These are phyloP conservation scores for Chimonanthus salicifolius DNA, from an alignment of 164 flowering plant genomes.

Conservation along the genomic window DNA sequence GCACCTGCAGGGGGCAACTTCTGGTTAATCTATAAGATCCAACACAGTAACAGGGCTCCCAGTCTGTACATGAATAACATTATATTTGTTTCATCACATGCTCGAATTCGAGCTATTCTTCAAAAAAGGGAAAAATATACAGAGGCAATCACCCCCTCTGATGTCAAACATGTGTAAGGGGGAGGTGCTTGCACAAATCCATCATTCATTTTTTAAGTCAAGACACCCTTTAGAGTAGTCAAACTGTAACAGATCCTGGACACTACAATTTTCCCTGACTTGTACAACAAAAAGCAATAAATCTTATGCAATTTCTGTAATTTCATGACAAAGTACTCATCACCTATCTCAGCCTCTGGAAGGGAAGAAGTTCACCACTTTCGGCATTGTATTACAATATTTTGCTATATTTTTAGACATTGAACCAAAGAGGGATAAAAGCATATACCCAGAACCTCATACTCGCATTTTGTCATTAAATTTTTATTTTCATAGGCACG, in stretches of 20 bases:
- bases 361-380: too few species aligned
- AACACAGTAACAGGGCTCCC: constrained; percentile 8
- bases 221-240: neutral
- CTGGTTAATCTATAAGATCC: constrained; percentile 3
- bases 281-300: neutral
- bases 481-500: neutral
- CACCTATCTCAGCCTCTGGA: too few species aligned
- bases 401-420: too few species aligned
- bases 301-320: neutral
- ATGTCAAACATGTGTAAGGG: neutral
- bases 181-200: neutral
- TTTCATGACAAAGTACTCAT: neutral
- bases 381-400: too few species aligned
- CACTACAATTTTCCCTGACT: neutral
- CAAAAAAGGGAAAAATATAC: neutral
- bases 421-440: neutral
- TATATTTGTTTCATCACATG: constrained; percentile 20
- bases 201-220: neutral
- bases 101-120: constrained; percentile 31
- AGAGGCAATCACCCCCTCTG: neutral
- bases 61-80: constrained; percentile 21
- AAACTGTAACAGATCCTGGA: neutral
- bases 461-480: neutral
- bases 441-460: neutral
- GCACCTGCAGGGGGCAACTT: neutral